Conservation (phyloP, 176 grass and related monocot species). For the Musa itinerans region DNA sequence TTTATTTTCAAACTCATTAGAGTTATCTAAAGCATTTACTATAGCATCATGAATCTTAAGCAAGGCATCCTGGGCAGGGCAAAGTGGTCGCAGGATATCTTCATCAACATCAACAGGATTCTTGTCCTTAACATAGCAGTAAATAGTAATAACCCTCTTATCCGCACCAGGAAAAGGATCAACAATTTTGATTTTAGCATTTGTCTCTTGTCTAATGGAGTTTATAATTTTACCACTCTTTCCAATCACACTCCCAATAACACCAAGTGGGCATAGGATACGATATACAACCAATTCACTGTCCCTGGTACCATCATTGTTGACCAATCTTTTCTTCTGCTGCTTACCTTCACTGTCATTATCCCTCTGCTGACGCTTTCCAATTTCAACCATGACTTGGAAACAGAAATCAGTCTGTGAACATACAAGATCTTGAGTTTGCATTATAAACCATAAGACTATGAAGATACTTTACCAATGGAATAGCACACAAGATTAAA, state of each 20-base stretch:
- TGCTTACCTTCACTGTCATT: constrained; percentile 37
- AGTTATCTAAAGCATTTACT: constrained; percentile 43
- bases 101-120: constrained; percentile 43
- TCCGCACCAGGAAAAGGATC: constrained; percentile 79
- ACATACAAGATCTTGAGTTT: not conserved
- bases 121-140: constrained; percentile 56
- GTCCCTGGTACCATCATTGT: constrained; percentile 45
- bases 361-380: constrained; percentile 69
- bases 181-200: constrained; percentile 76
- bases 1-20: constrained; percentile 43
- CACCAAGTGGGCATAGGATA: constrained; percentile 62
- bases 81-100: constrained; percentile 41
- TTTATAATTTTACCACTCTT: constrained; percentile 92
- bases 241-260: constrained; percentile 93
- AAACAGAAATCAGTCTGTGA: not conserved
- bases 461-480: not conserved
- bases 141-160: constrained; percentile 78
- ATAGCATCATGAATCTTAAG: constrained; percentile 83
- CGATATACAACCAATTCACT: constrained; percentile 62
- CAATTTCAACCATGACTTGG: constrained; percentile 55
- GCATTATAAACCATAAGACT: not conserved
- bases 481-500: not conserved
- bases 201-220: constrained; percentile 63
- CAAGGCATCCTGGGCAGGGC: constrained; percentile 75
- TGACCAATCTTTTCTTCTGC: constrained; percentile 41